A percentile compares a stretch with the other conserved stretches of the same genome.
phyloP scores from a whole-genome alignment of 768 basidiomycete genomes.

The Amanita pallidorosea region DNA sequence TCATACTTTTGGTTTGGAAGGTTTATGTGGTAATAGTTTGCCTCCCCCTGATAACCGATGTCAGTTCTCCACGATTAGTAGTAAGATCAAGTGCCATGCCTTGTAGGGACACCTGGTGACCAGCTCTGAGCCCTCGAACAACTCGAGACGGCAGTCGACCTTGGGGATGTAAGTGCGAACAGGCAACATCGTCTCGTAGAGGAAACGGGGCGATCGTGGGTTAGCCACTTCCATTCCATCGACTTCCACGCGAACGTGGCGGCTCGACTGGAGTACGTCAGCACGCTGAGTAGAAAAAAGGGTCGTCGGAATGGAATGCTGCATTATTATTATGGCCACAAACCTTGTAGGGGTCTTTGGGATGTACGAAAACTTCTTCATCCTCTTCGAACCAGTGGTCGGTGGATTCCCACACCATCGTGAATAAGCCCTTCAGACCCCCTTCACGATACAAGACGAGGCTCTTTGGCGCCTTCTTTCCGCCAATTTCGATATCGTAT shows the following conservation, averaged over 20 bases:
- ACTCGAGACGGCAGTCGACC: conserved; percentile 39
- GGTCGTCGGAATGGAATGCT: background rate
- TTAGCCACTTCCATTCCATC: conserved; percentile 56
- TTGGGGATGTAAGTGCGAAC: conserved; percentile 47
- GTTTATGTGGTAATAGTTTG: conserved; percentile 28
- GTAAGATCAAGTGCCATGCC: conserved; percentile 19
- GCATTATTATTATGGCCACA: background rate
- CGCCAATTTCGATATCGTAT: conserved; percentile 38
- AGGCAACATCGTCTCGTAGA: conserved; percentile 48
- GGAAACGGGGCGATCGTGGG: conserved; percentile 38
- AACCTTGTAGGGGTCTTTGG: conserved; percentile 62
- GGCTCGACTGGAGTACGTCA: conserved; percentile 49
- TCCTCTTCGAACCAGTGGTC: conserved; percentile 68
- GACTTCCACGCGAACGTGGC: conserved; percentile 48
- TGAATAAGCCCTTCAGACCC: conserved; percentile 33
- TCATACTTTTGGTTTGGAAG: conserved; percentile 31
- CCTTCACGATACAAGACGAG: conserved; percentile 22
- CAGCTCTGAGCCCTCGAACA: conserved; percentile 35
- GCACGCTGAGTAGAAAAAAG: conserved; percentile 27
- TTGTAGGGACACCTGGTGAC: conserved; percentile 54
- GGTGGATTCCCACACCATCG: conserved; percentile 35
- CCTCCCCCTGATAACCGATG: background rate
- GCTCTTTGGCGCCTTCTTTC: conserved; percentile 24
- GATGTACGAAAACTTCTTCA: conserved; percentile 47
- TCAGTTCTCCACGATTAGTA: background rate